Evolutionary conservation across 345 rosid species (phyloP).

Genomic region (Capsella bursapastoris): DNA sequence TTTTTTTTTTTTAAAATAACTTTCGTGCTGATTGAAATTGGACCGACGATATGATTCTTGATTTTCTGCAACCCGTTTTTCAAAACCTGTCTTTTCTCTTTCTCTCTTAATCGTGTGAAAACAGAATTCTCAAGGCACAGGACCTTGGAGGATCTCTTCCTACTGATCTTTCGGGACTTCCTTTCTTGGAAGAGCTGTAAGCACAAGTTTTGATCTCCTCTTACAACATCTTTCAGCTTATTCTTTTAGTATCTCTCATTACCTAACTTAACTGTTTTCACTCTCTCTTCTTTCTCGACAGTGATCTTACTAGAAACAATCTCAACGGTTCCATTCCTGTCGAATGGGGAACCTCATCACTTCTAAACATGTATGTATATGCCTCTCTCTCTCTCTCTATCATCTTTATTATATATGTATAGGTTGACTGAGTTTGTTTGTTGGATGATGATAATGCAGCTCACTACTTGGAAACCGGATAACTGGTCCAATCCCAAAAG

Average conservation of each 20-base stretch:
- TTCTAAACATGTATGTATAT: slow-evolving; percentile 46
- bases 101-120: neutral
- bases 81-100: too few relatives aligned
- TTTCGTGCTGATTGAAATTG: neutral
- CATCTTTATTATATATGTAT: slow-evolving; percentile 6
- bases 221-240: too few relatives aligned
- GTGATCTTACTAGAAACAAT: slow-evolving; percentile 58
- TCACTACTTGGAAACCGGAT: slow-evolving; percentile 55
- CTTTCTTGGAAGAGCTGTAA: slow-evolving; percentile 55
- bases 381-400: neutral
- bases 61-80: too few relatives aligned
- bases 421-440: slow-evolving; percentile 4
- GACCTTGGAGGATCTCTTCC: slow-evolving; percentile 58
- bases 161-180: slow-evolving; percentile 47
- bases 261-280: slow-evolving; percentile 20
- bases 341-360: slow-evolving; percentile 54
- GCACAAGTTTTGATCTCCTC: too few relatives aligned
- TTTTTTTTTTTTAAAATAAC: neutral
- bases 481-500: slow-evolving; percentile 58
- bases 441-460: slow-evolving; percentile 45
- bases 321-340: slow-evolving; percentile 60
- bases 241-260: neutral
- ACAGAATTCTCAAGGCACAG: slow-evolving; percentile 55
- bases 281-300: slow-evolving; percentile 31
- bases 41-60: too few relatives aligned